Conservation (phyloP, 2,329 filamentous ascomycete genomes). For the Alternaria ventricosa region DNA sequence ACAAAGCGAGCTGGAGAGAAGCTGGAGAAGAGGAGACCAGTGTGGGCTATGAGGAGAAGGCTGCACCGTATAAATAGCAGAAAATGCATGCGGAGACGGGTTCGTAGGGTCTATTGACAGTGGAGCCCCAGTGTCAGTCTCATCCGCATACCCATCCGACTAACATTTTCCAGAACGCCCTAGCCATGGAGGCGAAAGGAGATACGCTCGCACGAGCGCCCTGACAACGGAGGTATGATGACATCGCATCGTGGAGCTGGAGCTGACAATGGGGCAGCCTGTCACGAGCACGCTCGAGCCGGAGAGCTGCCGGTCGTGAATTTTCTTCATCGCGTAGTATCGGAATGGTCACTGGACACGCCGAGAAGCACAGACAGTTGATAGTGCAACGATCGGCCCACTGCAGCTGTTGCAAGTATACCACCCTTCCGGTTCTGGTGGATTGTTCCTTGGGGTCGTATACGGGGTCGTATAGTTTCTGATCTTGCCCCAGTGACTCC, state of each 20-base stretch:
- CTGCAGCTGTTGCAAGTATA: conserved; percentile 10
- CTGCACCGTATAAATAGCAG: conserved; percentile 25
- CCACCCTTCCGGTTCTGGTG: not conserved
- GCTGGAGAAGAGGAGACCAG: conserved; percentile 23
- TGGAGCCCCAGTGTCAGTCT: conserved; percentile 31
- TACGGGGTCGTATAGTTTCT: not conserved
- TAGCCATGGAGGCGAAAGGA: conserved; percentile 17
- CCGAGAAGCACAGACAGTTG: conserved; percentile 17
- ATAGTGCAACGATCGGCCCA: conserved; percentile 18
- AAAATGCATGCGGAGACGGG: conserved; percentile 22
- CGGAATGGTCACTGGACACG: conserved; percentile 13
- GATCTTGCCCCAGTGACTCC: not conserved
- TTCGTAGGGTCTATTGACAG: conserved; percentile 20
- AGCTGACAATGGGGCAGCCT: conserved; percentile 10
- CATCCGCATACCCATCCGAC: conserved; percentile 19
- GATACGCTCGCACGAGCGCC: conserved; percentile 24
- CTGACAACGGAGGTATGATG: conserved; percentile 30
- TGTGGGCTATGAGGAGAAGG: conserved; percentile 28
- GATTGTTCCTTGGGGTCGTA: not conserved
- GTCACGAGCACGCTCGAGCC: conserved; percentile 14
- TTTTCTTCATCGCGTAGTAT: conserved; percentile 21
- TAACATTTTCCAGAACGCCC: conserved; percentile 19
- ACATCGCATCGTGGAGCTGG: conserved; percentile 20
- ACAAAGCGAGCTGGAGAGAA: conserved; percentile 20
- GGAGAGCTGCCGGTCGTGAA: conserved; percentile 15